These are phyloP conservation scores for Fusarium sp. DNA, from an alignment of 2,329 filamentous ascomycete species.

Conservation along the genomic window DNA sequence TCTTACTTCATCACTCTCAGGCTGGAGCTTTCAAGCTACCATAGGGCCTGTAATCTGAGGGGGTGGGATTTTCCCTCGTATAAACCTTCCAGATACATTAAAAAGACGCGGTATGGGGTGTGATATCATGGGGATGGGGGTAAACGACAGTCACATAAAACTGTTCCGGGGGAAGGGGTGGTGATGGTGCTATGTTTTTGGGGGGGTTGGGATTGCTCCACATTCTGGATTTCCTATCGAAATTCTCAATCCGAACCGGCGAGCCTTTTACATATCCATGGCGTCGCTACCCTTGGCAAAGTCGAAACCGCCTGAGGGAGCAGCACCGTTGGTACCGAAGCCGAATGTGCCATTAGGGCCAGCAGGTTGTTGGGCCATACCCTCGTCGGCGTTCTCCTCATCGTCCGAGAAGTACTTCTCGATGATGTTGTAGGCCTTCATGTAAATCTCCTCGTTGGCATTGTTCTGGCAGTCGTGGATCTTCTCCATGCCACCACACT, in stretches of 20 bases:
- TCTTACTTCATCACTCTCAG: constrained; percentile 51
- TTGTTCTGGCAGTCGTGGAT: constrained; percentile 99
- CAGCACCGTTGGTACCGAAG: constrained; percentile 73
- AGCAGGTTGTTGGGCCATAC: constrained; percentile 73
- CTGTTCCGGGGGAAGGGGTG: constrained; percentile 38
- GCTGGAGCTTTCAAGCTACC: constrained; percentile 75
- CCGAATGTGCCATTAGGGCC: constrained; percentile 80
- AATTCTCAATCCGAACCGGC: constrained; percentile 7
- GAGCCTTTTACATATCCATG: constrained; percentile 69
- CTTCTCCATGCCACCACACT: constrained; percentile 99
- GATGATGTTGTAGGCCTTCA: constrained; percentile 99
- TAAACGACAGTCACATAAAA: constrained; percentile 41
- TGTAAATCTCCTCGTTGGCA: constrained; percentile 99
- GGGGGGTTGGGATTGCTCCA: constrained; percentile 32
- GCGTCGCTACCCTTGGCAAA: constrained; percentile 80
- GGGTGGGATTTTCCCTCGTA: constrained; percentile 43
- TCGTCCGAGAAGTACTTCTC: constrained; percentile 99
- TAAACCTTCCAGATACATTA: constrained; percentile 53
- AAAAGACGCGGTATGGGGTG: constrained; percentile 48
- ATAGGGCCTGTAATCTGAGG: constrained; percentile 58
- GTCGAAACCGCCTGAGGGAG: constrained; percentile 87
- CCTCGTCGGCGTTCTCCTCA: constrained; percentile 89
- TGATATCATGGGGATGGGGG: constrained; percentile 46
- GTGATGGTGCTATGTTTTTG: constrained; percentile 41
- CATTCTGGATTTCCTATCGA: constrained; percentile 26